Base-by-base conservation (phyloP, 768 basidiomycete species). In the Rhodocollybia butyracea region DNA sequence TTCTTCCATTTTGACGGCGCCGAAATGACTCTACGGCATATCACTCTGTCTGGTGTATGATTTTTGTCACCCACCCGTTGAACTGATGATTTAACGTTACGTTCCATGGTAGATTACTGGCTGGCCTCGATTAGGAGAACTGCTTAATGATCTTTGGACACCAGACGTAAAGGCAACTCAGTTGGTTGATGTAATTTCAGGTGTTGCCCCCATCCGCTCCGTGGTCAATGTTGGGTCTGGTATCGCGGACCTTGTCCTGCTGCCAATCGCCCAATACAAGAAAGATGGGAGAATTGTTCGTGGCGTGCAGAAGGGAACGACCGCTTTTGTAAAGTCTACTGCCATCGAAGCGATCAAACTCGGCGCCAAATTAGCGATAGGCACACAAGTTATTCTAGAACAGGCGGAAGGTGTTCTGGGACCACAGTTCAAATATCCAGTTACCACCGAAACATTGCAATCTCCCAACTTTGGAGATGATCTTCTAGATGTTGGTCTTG, bases 1-100 rank as follows among this genome's bases (percentile, higher is more conserved):
- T 98, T 99, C 70, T 99, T 99, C 86, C 95, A 98, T 71, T 99
- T 98, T 61, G 97, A 98, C 63, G 95, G 93, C 0, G 91, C 96
- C 3, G 97, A 98, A 70, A 98, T 99, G 94, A 97, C 94, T 0
- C 70, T 99, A 51, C 80, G 97, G 55, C 94, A 97, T 64, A 88
- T 98, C 59, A 93, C 91, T 17, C 68, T 98, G 30, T 84, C 88
- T 57, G 97, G 97, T 29, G 95, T 98, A 68, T 65, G 92, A 78
- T 13, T 17, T 59, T 36, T 30, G 26, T 54, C 40, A 17, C n/a
- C n/a, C n/a, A n/a, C n/a, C n/a, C n/a, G 8, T 7, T n/a, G 27
- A 13, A 24, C 39, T 5, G 59, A 26, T 55, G 31, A 29, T 36
- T 39, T 51, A 30, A 27, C 57, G 48, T 15, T 41, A 61, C 19